Base-by-base conservation (phyloP, 345 rosid genomes). In the Citrus hindsii region DNA sequence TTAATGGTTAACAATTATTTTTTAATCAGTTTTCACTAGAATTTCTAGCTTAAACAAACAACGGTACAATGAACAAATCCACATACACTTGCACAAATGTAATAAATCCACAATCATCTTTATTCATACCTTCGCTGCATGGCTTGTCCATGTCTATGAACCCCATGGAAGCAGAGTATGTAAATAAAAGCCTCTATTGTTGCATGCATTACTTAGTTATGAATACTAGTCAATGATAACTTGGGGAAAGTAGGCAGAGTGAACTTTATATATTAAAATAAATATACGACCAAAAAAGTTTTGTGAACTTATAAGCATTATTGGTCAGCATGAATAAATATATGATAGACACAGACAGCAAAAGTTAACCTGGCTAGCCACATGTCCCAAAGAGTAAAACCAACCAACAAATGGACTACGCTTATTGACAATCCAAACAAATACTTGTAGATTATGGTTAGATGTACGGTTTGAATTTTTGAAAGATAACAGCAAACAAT, bases 1-100 rank as follows among this genome's bases (percentile, higher is more conserved):
- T 24, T 53, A 25, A 71, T 56, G 35, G 74, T 66, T 66, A 71
- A 37, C 67, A 37, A 25, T 25, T 69, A 69, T 73, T 73, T 37
- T 79, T 24, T 33, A 14, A 32, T 76, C 64, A 27, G 32, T 24
- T 24, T 14, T 5, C 9, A n/a, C 8, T 74, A 7, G 7, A 24
- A 13, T 9, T 69, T 27, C 18, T 24, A 69, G 16, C 19, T 51
- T 69, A 69, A 27, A 42, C 19, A 48, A 46, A 51, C 60, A 68
- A 22, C 1, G 13, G 7, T 30, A n/a, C 10, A 22, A 37, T 21
- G 27, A 51, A 51, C 1, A 65, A 65, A 65, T 65, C 40, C 21
- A 19, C 19, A 37, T 2, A 65, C 42, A 65, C 19, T 65, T 13
- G n/a, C 24, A 65, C n/a, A 18, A 37, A 37, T 33, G 60, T 9